phyloP scores from a whole-genome alignment of 2,329 filamentous ascomycete species.

The Trichoderma sp. region DNA sequence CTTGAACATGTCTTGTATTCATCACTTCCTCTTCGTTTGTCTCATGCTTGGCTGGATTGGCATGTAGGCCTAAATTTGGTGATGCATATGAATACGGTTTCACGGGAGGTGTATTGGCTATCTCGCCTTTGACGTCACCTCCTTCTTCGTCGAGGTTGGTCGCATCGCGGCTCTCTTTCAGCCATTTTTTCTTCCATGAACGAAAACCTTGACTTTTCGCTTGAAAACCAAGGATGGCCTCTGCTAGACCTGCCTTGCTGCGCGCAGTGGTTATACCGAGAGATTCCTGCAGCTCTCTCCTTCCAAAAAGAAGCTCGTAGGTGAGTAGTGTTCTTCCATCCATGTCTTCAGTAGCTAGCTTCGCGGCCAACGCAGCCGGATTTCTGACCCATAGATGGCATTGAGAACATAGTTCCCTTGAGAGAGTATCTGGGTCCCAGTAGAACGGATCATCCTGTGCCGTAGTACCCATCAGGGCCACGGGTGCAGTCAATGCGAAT shows the following conservation, averaged over 20 bases:
- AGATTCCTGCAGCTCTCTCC: slow-evolving; percentile 50
- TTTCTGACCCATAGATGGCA: slow-evolving; percentile 51
- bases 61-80: background rate
- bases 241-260: slow-evolving; percentile 55
- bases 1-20: background rate
- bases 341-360: slow-evolving; percentile 60
- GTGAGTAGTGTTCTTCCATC: slow-evolving; percentile 64
- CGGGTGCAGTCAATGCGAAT: background rate
- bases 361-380: slow-evolving; percentile 47
- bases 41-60: background rate
- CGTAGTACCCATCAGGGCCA: slow-evolving; percentile 28
- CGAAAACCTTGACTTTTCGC: slow-evolving; percentile 49
- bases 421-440: slow-evolving; percentile 69
- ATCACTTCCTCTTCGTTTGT: background rate
- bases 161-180: slow-evolving; percentile 8
- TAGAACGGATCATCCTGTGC: slow-evolving; percentile 62
- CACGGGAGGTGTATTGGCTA: background rate
- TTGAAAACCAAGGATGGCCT: slow-evolving; percentile 57
- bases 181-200: slow-evolving; percentile 29
- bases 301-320: slow-evolving; percentile 47
- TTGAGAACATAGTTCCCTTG: slow-evolving; percentile 60
- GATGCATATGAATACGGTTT: background rate
- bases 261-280: slow-evolving; percentile 57
- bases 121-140: background rate
- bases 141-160: background rate